A percentile compares a stretch with the other conserved stretches of the same genome.
Evolutionary conservation across 176 grass and related monocot species (phyloP).

Genomic region (Panicum miliaceum): DNA sequence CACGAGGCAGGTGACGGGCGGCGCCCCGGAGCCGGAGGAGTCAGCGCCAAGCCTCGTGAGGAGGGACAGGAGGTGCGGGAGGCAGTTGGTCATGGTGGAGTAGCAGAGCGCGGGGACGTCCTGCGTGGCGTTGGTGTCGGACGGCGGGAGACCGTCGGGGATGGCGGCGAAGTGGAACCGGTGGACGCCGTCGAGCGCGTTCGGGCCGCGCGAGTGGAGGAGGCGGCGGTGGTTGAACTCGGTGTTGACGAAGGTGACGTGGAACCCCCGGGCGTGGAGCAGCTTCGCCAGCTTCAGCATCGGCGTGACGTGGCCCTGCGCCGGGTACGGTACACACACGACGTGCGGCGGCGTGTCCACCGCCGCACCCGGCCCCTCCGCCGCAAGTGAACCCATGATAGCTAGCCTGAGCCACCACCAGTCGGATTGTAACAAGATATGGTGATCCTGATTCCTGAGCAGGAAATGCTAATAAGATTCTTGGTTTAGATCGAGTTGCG

Average conservation of each 20-base stretch:
- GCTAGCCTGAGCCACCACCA: too few relatives aligned
- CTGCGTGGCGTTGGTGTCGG: slow-evolving; percentile 54
- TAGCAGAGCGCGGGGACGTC: slow-evolving; percentile 54
- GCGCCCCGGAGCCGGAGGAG: too few relatives aligned
- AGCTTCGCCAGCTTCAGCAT: slow-evolving; percentile 63
- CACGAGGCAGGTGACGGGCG: slow-evolving; percentile 56
- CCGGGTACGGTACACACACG: slow-evolving; percentile 54
- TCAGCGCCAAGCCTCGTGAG: slow-evolving; percentile 39
- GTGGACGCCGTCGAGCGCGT: slow-evolving; percentile 39
- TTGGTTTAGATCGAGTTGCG: too few relatives aligned
- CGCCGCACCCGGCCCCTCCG: too few relatives aligned
- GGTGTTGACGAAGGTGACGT: slow-evolving; percentile 63
- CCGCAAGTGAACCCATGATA: too few relatives aligned
- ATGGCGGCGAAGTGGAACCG: slow-evolving; percentile 63
- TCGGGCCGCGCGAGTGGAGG: slow-evolving; percentile 32
- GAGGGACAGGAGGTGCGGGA: slow-evolving; percentile 50
- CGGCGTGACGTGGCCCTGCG: slow-evolving; percentile 74
- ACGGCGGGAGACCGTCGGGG: slow-evolving; percentile 56
- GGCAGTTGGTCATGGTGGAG: slow-evolving; percentile 50
- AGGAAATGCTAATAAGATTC: too few relatives aligned
- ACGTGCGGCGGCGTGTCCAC: slow-evolving; percentile 25
- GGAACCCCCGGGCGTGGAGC: slow-evolving; percentile 62
- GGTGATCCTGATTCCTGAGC: too few relatives aligned
- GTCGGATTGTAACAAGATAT: too few relatives aligned
- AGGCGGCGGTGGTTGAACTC: slow-evolving; percentile 45